phyloP scores from a whole-genome alignment of 1,139 yeast genomes.

The Hemisphaericaspora xylofermentans region DNA sequence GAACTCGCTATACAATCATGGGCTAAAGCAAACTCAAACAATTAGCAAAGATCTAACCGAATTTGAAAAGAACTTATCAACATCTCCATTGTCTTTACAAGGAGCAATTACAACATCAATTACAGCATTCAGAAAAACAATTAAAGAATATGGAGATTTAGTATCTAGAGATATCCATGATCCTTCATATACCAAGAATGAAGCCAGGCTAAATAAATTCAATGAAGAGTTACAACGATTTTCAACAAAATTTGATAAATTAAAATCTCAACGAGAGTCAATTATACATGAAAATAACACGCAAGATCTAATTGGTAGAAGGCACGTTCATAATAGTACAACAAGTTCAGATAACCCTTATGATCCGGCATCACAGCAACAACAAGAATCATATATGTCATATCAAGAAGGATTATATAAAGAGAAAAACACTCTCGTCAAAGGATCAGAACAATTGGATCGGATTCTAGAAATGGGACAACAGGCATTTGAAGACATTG shows the following conservation, averaged over 20 bases:
- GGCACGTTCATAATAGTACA: slow-evolving; percentile 23
- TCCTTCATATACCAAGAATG: slow-evolving; percentile 61
- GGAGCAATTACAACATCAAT: slow-evolving; percentile 84
- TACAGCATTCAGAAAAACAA: slow-evolving; percentile 70
- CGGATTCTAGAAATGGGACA: slow-evolving; percentile 89
- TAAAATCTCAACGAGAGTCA: slow-evolving; percentile 67
- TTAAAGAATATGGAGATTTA: slow-evolving; percentile 72
- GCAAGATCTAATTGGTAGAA: slow-evolving; percentile 63
- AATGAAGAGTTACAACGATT: slow-evolving; percentile 58
- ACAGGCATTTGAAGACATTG: slow-evolving; percentile 79
- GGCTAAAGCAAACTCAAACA: slow-evolving; percentile 77
- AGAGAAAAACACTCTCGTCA: slow-evolving; percentile 62
- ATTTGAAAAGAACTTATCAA: slow-evolving; percentile 65
- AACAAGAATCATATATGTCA: slow-evolving; percentile 32
- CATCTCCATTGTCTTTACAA: slow-evolving; percentile 73
- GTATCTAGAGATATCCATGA: slow-evolving; percentile 59
- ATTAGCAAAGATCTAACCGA: slow-evolving; percentile 65
- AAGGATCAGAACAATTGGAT: slow-evolving; percentile 82
- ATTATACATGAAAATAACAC: slow-evolving; percentile 50
- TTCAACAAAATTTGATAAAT: slow-evolving; percentile 55
- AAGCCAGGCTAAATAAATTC: slow-evolving; percentile 60
- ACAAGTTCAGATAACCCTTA: slow-evolving; percentile 61
- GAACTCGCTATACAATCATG: slow-evolving; percentile 89
- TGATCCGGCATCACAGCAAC: slow-evolving; percentile 29
- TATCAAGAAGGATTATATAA: slow-evolving; percentile 67